Conservation (phyloP, 1,284 basidiomycete genomes). For the Malassezia yamatoensis region DNA sequence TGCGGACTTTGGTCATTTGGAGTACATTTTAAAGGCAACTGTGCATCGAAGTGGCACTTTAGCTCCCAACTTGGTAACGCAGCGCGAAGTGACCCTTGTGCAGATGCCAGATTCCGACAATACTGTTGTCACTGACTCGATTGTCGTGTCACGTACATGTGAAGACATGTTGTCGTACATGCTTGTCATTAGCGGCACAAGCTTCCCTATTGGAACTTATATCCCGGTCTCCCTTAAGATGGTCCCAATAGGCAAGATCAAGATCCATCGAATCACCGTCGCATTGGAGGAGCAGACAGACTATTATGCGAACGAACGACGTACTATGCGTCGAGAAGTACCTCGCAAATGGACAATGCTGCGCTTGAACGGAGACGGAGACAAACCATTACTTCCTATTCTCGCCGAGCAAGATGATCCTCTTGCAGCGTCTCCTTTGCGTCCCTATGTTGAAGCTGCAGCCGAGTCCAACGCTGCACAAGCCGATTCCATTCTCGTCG, state of each 20-base stretch:
- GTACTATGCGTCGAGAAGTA: slow-evolving; percentile 67
- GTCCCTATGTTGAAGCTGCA: slow-evolving; percentile 35
- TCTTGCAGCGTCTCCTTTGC: slow-evolving; percentile 50
- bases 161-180: slow-evolving; percentile 75
- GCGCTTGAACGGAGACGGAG: slow-evolving; percentile 56
- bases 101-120: slow-evolving; percentile 56
- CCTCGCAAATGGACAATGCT: slow-evolving; percentile 61
- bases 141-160: slow-evolving; percentile 84
- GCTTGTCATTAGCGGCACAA: slow-evolving; percentile 66
- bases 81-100: slow-evolving; percentile 67
- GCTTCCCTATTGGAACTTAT: slow-evolving; percentile 59
- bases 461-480: slow-evolving; percentile 25
- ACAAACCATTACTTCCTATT: slow-evolving; percentile 60
- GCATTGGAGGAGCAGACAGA: slow-evolving; percentile 65
- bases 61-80: slow-evolving; percentile 62
- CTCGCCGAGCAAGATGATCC: slow-evolving; percentile 52
- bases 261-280: slow-evolving; percentile 66
- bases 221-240: slow-evolving; percentile 73
- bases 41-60: slow-evolving; percentile 76
- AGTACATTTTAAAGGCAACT: slow-evolving; percentile 69
- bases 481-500: slow-evolving; percentile 47
- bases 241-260: slow-evolving; percentile 71
- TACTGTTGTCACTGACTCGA: slow-evolving; percentile 64
- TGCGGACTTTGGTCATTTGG: slow-evolving; percentile 67
- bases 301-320: slow-evolving; percentile 49